These are phyloP conservation scores for Thalassiosira mediterranea DNA, from an alignment of 352 stramenopile genomes.

Conservation along the genomic window DNA sequence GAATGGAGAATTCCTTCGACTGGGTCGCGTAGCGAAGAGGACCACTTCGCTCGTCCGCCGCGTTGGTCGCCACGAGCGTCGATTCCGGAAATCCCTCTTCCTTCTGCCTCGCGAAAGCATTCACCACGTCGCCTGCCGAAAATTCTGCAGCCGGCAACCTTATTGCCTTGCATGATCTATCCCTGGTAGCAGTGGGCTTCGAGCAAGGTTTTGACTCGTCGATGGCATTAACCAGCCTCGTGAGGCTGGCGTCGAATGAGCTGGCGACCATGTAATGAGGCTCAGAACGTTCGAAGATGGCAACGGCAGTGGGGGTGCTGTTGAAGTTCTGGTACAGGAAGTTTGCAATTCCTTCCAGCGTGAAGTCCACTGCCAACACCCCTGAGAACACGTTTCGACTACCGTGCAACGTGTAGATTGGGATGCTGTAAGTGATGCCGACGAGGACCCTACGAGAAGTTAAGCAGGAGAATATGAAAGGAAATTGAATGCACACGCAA, in stretches of 20 bases:
- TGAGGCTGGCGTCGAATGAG: slow-evolving; percentile 27
- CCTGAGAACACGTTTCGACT: slow-evolving; percentile 47
- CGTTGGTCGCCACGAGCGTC: slow-evolving; percentile 21
- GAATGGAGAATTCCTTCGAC: slow-evolving; percentile 25
- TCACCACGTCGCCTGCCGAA: slow-evolving; percentile 4
- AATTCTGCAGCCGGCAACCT: slow-evolving; percentile 32
- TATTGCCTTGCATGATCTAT: slow-evolving; percentile 49
- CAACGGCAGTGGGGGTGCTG: slow-evolving; percentile 20
- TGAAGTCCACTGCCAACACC: slow-evolving; percentile 55
- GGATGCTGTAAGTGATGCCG: slow-evolving; percentile 50
- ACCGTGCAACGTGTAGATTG: slow-evolving; percentile 44
- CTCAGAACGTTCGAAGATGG: slow-evolving; percentile 44
- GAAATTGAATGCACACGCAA: too few relatives aligned
- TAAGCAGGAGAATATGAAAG: too few relatives aligned
- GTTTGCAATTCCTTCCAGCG: slow-evolving; percentile 20
- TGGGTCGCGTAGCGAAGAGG: slow-evolving; percentile 29
- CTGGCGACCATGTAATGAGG: slow-evolving; percentile 50
- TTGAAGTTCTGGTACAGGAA: slow-evolving; percentile 40
- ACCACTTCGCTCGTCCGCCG: slow-evolving; percentile 10
- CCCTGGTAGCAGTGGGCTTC: neutral
- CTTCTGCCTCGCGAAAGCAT: slow-evolving; percentile 30
- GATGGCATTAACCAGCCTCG: slow-evolving; percentile 18
- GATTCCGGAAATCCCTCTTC: slow-evolving; percentile 24
- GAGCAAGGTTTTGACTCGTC: slow-evolving; percentile 36
- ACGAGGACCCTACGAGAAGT: slow-evolving; percentile 17